Base-by-base conservation (phyloP, 306 rosid genomes). In the Rosa rugosa region DNA sequence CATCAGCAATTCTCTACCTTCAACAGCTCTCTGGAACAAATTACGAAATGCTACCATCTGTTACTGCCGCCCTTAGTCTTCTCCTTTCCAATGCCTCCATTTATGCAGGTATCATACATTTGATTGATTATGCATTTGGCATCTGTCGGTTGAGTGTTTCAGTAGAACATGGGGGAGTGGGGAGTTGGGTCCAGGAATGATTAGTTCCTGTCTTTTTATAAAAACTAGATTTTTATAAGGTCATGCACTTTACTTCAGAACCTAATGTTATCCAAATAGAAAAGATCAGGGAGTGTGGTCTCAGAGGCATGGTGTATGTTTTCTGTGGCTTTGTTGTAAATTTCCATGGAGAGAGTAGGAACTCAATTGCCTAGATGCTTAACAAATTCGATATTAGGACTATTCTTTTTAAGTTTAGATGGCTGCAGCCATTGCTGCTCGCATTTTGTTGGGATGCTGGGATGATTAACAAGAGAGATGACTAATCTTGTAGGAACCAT, bases 21-120 rank as follows among this genome's bases (percentile, higher is more conserved):
- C 96, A 95, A 69, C 89, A 76, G 83, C 89, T 73, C 69, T 89
- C 85, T 71, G 85, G 88, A 68, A 67, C 78, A 73, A 79, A 85
- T 76, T 81, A 68, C 53, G 73, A 76, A 71, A 70, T 84, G 83
- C 88, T 91, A 75, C 94, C 97, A 1, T 85, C 92, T 76, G 92
- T 87, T 68, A 81, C 89, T 74, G 86, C 95, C 72, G 94, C 99
- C 75, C 93, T 91, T 36, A 85, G 90, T 84, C 88, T 95, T 77
- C 89, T 94, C 78, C 86, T 84, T 76, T 83, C 67, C 27, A 75
- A 72, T 73, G 64, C 81, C 79, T 83, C 87, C 71, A 77, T 27
- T 72, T 72, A 71, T 83, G 40, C 81, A 87, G 94, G 99, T 92
- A 90, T 72, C 72, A 69, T 70, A 64, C 18, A 56, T 71, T 44